Conservation (phyloP, 805 yeast species). For the Saccharomycopsis fibuligera region DNA sequence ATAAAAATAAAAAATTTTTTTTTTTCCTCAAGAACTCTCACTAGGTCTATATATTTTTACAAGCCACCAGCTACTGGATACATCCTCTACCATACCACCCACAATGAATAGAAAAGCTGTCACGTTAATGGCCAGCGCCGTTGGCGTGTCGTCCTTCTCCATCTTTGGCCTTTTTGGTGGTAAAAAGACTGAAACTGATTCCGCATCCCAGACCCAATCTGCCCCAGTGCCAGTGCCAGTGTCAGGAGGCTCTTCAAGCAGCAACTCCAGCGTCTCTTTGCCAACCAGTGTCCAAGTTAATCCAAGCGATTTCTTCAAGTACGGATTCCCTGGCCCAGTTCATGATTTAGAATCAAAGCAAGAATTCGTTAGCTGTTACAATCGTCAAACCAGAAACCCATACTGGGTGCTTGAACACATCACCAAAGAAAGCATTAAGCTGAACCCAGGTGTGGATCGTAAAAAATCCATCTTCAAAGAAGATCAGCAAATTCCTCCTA, state of each 20-base stretch:
- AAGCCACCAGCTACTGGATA: too few species aligned
- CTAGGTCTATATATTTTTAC: too few species aligned
- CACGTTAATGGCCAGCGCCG: neutral
- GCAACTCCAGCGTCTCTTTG: neutral
- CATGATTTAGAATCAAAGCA: slow-evolving; percentile 70
- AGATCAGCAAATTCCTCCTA: slow-evolving; percentile 73
- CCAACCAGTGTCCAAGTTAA: slow-evolving; percentile 32
- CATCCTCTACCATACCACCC: neutral
- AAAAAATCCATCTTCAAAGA: slow-evolving; percentile 79
- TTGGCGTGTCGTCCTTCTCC: slow-evolving; percentile 4
- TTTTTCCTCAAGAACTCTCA: too few species aligned
- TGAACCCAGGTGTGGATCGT: slow-evolving; percentile 58
- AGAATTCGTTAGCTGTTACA: slow-evolving; percentile 82
- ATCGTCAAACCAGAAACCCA: slow-evolving; percentile 80
- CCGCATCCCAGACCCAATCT: neutral
- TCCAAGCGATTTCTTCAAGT: slow-evolving; percentile 80
- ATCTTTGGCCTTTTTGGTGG: slow-evolving; percentile 13
- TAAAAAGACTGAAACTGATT: neutral
- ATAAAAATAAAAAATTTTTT: too few species aligned
- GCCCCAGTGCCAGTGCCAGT: neutral
- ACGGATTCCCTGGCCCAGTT: slow-evolving; percentile 93
- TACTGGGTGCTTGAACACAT: slow-evolving; percentile 83
- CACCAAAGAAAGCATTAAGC: slow-evolving; percentile 60
- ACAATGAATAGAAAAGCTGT: slow-evolving; percentile 1
- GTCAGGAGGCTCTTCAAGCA: neutral